These are phyloP conservation scores for Fusarium robinianum DNA, from an alignment of 2,329 filamentous ascomycete species.

Conservation along the genomic window DNA sequence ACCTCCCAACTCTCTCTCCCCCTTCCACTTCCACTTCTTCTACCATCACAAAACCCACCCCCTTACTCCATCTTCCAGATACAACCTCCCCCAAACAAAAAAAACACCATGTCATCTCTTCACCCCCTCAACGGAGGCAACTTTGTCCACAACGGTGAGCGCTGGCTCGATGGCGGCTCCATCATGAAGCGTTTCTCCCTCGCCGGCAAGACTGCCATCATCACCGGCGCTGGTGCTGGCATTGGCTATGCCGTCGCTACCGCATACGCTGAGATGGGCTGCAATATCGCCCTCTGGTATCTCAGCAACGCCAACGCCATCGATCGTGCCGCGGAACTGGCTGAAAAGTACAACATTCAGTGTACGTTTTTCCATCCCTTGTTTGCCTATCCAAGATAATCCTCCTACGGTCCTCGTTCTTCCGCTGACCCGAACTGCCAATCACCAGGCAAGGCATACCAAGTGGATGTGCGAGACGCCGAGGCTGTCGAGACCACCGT, in stretches of 20 bases:
- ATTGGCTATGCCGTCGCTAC: constrained; percentile 67
- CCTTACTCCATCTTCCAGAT: not conserved
- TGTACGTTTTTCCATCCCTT: constrained; percentile 49
- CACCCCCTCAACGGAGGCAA: constrained; percentile 33
- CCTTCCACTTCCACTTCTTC: not conserved
- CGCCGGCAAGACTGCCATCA: constrained; percentile 68
- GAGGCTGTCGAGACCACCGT: constrained; percentile 55
- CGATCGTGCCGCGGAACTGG: constrained; percentile 63
- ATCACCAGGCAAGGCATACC: constrained; percentile 61
- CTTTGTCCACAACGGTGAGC: constrained; percentile 32
- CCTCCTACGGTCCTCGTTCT: constrained; percentile 9
- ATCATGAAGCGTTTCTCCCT: constrained; percentile 58
- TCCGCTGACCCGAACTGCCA: constrained; percentile 27
- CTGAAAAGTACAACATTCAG: constrained; percentile 65
- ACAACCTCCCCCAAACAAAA: constrained; percentile 1
- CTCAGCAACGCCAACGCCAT: constrained; percentile 65
- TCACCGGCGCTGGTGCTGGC: constrained; percentile 65
- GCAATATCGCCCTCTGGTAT: constrained; percentile 71
- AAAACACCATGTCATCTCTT: constrained; percentile 27
- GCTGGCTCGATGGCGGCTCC: constrained; percentile 31
- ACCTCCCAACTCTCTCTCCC: not conserved
- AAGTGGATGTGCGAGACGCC: constrained; percentile 60
- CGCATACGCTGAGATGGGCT: constrained; percentile 67
- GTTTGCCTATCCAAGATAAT: too few relatives aligned
- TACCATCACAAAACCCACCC: not conserved